Base-by-base conservation (phyloP, 148 eudicot species). In the Vaccinium vitisidaea region DNA sequence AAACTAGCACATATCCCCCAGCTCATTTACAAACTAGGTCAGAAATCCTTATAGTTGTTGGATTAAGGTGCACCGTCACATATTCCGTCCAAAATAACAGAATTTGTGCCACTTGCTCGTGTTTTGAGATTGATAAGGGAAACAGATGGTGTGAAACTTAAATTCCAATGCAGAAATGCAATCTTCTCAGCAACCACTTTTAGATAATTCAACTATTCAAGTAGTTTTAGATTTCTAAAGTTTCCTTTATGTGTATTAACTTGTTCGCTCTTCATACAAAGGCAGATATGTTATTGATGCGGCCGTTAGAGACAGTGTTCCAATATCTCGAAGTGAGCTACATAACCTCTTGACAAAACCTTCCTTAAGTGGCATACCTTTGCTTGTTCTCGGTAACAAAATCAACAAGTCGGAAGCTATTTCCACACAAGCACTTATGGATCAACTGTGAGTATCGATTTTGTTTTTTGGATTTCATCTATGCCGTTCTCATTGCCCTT, bases 261-360 rank as follows among this genome's bases (percentile, higher is more conserved):
- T 65, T 65, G 23, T 39, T 21, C 3, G 39, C 30, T 80, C 39
- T 55, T 32, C n/a, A 61, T 80, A 65, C 55, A 46, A 87, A 80
- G 80, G 82, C 92, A 95, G 98, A 82, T 95, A 94, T 83, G 98
- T 95, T 46, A 97, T 94, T 85, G 97, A 95, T 89, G 98, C 97
- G 86, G 97, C 98, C 36, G 5, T 0, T 39, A 39, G 43, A 39
- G 43, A 39, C 43, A 39, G 43, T 39, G 43, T 39, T 39, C 43
- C 43, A 39, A 39, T 39, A 39, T 4, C 43, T 39, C 32, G 15
- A 80, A 84, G 90, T n/a, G 93, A 91, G 82, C 88, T 91, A 43
- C 91, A 89, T 71, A 90, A 91, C 75, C 89, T 91, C 75, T 73
- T 91, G 75, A 84, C 84, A 21, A 91, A 89, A 46, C 88, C 91